Base-by-base conservation (phyloP, 305 asterid genomes). In the Fraxinus velutina region DNA sequence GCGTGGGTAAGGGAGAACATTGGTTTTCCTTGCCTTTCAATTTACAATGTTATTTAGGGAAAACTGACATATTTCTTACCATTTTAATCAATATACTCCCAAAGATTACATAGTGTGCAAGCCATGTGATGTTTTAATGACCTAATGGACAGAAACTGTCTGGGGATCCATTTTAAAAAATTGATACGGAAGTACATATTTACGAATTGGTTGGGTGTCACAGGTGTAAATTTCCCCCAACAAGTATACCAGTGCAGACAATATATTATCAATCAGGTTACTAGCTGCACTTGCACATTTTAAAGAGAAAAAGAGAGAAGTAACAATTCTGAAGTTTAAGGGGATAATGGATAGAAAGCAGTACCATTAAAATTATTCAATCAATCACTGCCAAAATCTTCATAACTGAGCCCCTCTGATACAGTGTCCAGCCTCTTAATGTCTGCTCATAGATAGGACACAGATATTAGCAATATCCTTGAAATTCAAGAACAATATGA, bases 371-470 rank as follows among this genome's bases (percentile, higher is more conserved):
- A 66, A 33, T 79, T 34, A 33, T 50, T 33, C 77, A 74, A 80
- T 88, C 86, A 89, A 33, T 85, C 88, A 76, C 89, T 83, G 80
- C 87, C 86, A 44, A 90, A 91, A 79, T 90, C 91, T 71, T 85
- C 89, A 71, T 84, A 90, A 60, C 88, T 87, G 83, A 83, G 83
- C 73, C 88, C 90, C 86, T 89, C 91, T 2, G 89, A 84, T 85
- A 90, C 86, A 22, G 88, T 84, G 79, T 88, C 91, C 91, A 86
- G 34, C 84, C 87, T 85, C 81, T 76, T 88, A 72, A 82, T 36
- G 75, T 89, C 96, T 90, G 92, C 86, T 72, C 62, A 62, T 52
- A 52, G 50, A 80, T 60, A 44, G 57, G 3, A 72, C 64, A 57
- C 70, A 44, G 29, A 30, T 15, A 57, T 73, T 64, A 81, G 78